phyloP scores from a whole-genome alignment of 1,284 basidiomycete species.

The Irpex sp. region DNA sequence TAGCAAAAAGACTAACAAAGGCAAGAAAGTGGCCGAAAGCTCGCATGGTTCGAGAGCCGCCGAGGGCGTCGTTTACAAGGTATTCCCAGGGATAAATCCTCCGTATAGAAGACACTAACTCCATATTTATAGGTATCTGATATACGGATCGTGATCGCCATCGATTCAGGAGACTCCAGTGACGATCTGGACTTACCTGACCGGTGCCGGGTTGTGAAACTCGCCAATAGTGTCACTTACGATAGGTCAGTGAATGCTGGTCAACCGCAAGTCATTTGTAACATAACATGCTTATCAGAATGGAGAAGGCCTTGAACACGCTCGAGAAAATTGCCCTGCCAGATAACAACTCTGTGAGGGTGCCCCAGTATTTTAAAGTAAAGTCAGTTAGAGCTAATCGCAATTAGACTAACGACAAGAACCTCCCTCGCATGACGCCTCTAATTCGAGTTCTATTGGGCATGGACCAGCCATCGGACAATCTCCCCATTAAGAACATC shows the following conservation, averaged over 20 bases:
- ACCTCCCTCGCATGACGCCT: slow-evolving; percentile 40
- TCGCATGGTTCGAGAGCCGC: slow-evolving; percentile 22
- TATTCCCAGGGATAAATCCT: slow-evolving; percentile 20
- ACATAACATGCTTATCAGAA: slow-evolving; percentile 41
- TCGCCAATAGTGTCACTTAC: slow-evolving; percentile 90
- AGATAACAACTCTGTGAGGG: slow-evolving; percentile 10
- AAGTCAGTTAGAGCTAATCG: not conserved
- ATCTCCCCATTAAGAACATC: slow-evolving; percentile 37
- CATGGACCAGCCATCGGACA: slow-evolving; percentile 41
- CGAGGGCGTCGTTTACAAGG: slow-evolving; percentile 86
- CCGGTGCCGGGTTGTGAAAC: slow-evolving; percentile 78
- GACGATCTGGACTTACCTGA: slow-evolving; percentile 81
- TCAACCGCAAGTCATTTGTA: not conserved
- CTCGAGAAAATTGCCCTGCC: slow-evolving; percentile 48
- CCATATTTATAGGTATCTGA: slow-evolving; percentile 57
- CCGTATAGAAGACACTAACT: not conserved
- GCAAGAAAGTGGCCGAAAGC: slow-evolving; percentile 41
- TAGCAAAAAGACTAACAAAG: slow-evolving; percentile 43
- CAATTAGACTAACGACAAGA: slow-evolving; percentile 13
- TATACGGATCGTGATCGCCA: slow-evolving; percentile 72
- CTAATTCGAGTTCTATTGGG: slow-evolving; percentile 70
- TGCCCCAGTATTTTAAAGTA: not conserved
- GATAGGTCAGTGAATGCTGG: slow-evolving; percentile 58
- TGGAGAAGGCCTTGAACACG: slow-evolving; percentile 75
- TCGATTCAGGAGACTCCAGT: slow-evolving; percentile 54